Evolutionary conservation across 371 early-diverging fungal species (phyloP), one percentile per base, ranked within the genome.

Genomic region (Catenaria anguillulae): DNA sequence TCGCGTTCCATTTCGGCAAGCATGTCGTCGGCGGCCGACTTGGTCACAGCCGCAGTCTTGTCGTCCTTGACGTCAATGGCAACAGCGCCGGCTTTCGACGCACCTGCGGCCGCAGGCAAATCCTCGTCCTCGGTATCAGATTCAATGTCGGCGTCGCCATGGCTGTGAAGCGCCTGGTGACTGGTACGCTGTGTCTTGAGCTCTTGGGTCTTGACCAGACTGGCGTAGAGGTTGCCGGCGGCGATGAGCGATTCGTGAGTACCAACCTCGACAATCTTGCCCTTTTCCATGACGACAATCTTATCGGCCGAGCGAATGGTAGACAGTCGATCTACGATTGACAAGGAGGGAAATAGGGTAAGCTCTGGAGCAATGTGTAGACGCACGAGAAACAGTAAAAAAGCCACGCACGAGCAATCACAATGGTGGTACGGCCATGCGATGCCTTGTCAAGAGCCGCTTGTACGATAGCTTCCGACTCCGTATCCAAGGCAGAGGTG

Each of bases 381-480:
- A 17, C 5, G 5, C 10, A 5, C 40, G 17, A 40, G 17, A 40
- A 40, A 17, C 5, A 40, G 40, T 10, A 10, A 10, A 40, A 40
- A 40, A 17, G 21, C 2, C 12, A 43, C 45, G 45, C 21, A 43
- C 45, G 29, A 15, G 87, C 85, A 73, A 87, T 81, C 13, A 29
- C 29, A 15, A 68, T 43, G 10, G 87, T 85, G 23, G 76, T 83
- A 46, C 83, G 74, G 45, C 86, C 85, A 37, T 79, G 68, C 2
- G 82, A 65, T 2, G 92, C 86, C 33, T 71, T 76, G 65, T 90
- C 88, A 37, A 97, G 71, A 0, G 92, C 95, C 46, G 78, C 79
- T 67, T 96, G 92, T 4, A 98, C 90, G 26, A 88, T 70, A 62
- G 81, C 83, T 72, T 99, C 98, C 43, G 86, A 84, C 67, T 88